Evolutionary conservation across 2,329 filamentous ascomycete genomes (phyloP).

Genomic region (Aspergillus amoenus): DNA sequence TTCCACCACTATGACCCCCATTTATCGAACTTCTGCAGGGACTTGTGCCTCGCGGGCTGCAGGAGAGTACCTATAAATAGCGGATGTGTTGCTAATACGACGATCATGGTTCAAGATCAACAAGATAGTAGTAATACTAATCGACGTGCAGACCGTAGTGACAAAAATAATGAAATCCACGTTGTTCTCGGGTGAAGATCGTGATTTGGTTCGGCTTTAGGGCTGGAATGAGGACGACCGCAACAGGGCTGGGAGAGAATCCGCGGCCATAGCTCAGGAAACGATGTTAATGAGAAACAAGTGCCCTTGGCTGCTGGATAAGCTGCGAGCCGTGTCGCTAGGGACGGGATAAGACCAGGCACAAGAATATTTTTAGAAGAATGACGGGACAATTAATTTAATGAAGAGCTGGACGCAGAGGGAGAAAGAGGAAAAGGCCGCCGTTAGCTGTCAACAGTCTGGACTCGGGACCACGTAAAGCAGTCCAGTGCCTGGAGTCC

Average conservation of each 20-base stretch:
- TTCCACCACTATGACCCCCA: neutral
- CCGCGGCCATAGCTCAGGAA: neutral
- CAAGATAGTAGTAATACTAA: neutral
- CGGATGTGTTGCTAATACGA: neutral
- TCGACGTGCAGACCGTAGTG: neutral
- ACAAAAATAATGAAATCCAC: neutral
- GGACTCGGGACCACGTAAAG: neutral
- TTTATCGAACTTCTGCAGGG: neutral
- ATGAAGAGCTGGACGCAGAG: neutral
- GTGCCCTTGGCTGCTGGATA: neutral
- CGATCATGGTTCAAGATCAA: neutral
- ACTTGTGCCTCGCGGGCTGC: neutral
- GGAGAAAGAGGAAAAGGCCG: slow-evolving; percentile 4
- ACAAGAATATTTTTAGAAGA: slow-evolving; percentile 2
- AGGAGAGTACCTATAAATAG: neutral
- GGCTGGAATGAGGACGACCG: neutral
- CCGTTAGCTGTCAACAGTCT: slow-evolving; percentile 11
- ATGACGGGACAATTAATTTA: neutral
- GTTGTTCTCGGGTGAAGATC: neutral
- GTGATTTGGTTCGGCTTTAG: neutral
- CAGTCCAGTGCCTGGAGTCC: neutral
- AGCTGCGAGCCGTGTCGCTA: neutral
- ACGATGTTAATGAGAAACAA: neutral
- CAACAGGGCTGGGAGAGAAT: neutral
- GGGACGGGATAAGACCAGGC: neutral